Percentiles rank a stretch among this genome's conserved stretches.
These are phyloP conservation scores for Solanum dulcamara DNA, from an alignment of 257 asterid species.

Conservation along the genomic window DNA sequence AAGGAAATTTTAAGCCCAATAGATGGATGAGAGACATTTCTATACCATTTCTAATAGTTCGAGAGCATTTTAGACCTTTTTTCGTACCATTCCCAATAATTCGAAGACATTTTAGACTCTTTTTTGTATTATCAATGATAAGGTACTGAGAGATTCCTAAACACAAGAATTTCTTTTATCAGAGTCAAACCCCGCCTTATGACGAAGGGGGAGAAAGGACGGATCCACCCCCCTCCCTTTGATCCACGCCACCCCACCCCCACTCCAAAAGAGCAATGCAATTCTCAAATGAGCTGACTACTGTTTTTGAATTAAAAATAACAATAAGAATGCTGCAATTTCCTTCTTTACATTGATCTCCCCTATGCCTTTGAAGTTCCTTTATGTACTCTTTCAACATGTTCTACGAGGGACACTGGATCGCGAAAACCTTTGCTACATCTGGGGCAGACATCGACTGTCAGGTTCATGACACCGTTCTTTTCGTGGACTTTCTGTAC, in stretches of 20 bases:
- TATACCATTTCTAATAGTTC: too few relatives aligned
- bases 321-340: background rate
- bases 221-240: background rate
- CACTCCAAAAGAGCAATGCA: background rate
- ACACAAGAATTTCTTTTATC: background rate
- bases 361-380: constrained; percentile 57
- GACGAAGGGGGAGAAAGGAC: background rate
- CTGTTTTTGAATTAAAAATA: background rate
- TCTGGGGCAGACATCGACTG: constrained; percentile 81
- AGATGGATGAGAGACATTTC: too few relatives aligned
- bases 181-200: background rate
- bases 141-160: background rate
- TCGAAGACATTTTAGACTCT: too few relatives aligned
- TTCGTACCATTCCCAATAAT: too few relatives aligned
- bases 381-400: constrained; percentile 80
- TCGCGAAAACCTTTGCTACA: constrained; percentile 85
- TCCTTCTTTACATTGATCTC: background rate
- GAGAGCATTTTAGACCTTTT: too few relatives aligned
- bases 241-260: background rate
- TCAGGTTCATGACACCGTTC: constrained; percentile 65
- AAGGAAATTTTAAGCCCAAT: too few relatives aligned
- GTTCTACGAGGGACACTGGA: constrained; percentile 83
- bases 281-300: background rate
- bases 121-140: too few relatives aligned
- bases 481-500: constrained; percentile 72